phyloP scores from a whole-genome alignment of 495 filamentous ascomycete genomes.

The Penicillium angulare region DNA sequence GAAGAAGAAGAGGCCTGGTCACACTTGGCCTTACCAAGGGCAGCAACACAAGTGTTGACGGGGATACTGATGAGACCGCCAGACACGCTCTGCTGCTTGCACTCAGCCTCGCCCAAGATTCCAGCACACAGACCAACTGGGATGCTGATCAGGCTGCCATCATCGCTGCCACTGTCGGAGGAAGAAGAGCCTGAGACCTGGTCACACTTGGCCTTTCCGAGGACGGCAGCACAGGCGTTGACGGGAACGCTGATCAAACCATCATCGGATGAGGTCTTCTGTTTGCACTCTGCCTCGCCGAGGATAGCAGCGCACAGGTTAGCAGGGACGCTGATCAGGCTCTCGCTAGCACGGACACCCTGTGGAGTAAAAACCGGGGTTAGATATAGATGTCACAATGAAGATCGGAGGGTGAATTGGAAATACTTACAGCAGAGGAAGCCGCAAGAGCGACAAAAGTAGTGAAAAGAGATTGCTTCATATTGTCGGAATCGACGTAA shows the following conservation, averaged over 20 bases:
- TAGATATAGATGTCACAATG: background rate
- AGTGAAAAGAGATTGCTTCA: conserved; percentile 31
- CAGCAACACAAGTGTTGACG: conserved; percentile 24
- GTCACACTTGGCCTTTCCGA: conserved; percentile 31
- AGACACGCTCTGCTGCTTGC: conserved; percentile 17
- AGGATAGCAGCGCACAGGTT: conserved; percentile 26
- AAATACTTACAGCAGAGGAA: conserved; percentile 14
- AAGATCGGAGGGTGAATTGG: background rate
- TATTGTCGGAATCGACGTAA: conserved; percentile 19
- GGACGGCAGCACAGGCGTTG: conserved; percentile 24
- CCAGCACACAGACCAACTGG: conserved; percentile 27
- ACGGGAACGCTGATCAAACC: conserved; percentile 31
- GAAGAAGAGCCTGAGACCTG: too few relatives aligned
- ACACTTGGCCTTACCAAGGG: conserved; percentile 30
- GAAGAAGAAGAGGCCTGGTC: conserved; percentile 27
- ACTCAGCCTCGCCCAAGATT: conserved; percentile 27
- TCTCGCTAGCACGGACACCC: conserved; percentile 18
- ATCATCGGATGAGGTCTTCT: conserved; percentile 8
- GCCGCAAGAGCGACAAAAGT: conserved; percentile 27
- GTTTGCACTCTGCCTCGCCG: conserved; percentile 27
- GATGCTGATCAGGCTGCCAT: conserved; percentile 24
- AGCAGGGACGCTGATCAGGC: conserved; percentile 27
- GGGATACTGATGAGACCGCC: conserved; percentile 31
- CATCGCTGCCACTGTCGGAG: conserved; percentile 15
- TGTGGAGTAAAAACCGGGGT: conserved; percentile 4